phyloP scores from a whole-genome alignment of 2,329 filamentous ascomycete species.

The Penicillium hordei region DNA sequence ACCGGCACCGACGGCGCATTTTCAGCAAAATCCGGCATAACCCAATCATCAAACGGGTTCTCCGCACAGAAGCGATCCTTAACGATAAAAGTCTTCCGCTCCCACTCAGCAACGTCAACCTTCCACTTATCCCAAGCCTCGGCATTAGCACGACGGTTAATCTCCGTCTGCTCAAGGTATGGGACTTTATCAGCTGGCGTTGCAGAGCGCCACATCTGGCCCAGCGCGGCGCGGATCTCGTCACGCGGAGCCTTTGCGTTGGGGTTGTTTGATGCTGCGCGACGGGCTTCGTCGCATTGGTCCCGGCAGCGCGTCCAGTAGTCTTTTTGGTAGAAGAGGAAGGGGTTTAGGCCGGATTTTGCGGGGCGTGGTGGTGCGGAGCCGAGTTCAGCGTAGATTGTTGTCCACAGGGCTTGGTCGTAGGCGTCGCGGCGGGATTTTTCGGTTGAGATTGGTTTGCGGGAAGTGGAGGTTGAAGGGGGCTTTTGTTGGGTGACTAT shows the following conservation, averaged over 20 bases:
- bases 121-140: slow-evolving; percentile 71
- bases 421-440: slow-evolving; percentile 49
- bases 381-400: slow-evolving; percentile 66
- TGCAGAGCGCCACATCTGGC: slow-evolving; percentile 86
- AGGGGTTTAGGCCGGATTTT: slow-evolving; percentile 78
- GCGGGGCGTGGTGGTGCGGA: slow-evolving; percentile 69
- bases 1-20: slow-evolving; percentile 1
- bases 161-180: slow-evolving; percentile 71
- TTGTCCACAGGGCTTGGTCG: slow-evolving; percentile 57
- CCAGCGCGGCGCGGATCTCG: slow-evolving; percentile 81
- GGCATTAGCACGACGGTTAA: slow-evolving; percentile 68
- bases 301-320: slow-evolving; percentile 62
- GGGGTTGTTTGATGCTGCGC: slow-evolving; percentile 62
- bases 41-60: slow-evolving; percentile 40
- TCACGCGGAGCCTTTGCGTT: slow-evolving; percentile 65
- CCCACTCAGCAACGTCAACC: slow-evolving; percentile 57
- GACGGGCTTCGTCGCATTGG: slow-evolving; percentile 69
- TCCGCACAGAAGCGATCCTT: slow-evolving; percentile 42
- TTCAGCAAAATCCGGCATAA: slow-evolving; percentile 8
- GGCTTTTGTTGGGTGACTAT: slow-evolving; percentile 4
- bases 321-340: slow-evolving; percentile 83
- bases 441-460: slow-evolving; percentile 18
- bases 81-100: slow-evolving; percentile 38
- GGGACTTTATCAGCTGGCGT: slow-evolving; percentile 69
- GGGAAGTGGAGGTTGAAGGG: slow-evolving; percentile 10